Evolutionary conservation across 306 rosid species (phyloP).

Genomic region (Morella rubra): DNA sequence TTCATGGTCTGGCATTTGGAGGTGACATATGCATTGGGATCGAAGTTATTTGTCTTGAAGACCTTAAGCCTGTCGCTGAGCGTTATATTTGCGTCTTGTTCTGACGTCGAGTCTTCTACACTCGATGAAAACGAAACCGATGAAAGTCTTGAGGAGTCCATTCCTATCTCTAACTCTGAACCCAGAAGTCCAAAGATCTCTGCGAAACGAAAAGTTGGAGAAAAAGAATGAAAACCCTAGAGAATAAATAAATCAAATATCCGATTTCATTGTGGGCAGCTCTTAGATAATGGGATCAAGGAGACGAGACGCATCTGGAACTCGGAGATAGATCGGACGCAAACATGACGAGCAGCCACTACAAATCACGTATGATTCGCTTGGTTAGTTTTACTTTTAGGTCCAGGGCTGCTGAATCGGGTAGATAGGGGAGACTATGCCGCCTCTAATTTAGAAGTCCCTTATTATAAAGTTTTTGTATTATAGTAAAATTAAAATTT

Average conservation of each 20-base stretch:
- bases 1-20: conserved; percentile 74
- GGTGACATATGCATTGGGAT: conserved; percentile 59
- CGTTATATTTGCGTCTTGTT: conserved; percentile 56
- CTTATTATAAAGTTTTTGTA: too few species aligned
- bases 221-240: conserved; percentile 3
- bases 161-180: background rate
- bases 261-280: background rate
- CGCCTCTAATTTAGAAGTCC: too few species aligned
- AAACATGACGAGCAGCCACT: conserved; percentile 15
- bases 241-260: background rate
- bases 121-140: conserved; percentile 50
- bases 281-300: background rate
- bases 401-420: too few species aligned
- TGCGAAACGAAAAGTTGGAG: background rate
- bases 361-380: conserved; percentile 33
- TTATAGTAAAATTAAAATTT: too few species aligned
- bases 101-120: conserved; percentile 41
- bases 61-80: conserved; percentile 68
- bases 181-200: background rate
- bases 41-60: conserved; percentile 65
- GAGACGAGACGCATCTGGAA: background rate
- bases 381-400: conserved; percentile 11
- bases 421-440: too few species aligned
- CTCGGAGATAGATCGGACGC: conserved; percentile 13
- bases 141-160: conserved; percentile 38